Evolutionary conservation across 192 early-diverging fungal species (phyloP), one percentile per base, ranked within the genome.

Genomic region (Coemansia pectinata): DNA sequence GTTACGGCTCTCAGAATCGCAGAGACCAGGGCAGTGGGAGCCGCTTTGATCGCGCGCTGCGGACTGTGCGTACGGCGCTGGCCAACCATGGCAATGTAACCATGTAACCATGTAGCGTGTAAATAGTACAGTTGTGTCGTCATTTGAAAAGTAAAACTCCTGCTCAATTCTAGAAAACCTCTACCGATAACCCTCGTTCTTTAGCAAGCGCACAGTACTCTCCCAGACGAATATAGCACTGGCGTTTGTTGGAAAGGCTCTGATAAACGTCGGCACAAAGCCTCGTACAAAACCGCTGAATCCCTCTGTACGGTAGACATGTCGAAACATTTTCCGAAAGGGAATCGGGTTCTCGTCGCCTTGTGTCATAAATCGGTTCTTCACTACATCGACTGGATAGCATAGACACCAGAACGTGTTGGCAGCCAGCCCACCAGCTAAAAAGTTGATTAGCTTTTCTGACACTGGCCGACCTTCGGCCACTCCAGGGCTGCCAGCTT

Each of bases 221-320:
- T 98, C 95, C 86, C 92, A 96, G 2, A 92, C 90, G 47, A 96
- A 88, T 44, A 98, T 91, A n/a, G 94, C 95, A 25, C 91, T 91
- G 39, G 94, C 95, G 68, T 98, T 98, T 0, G 95, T 97, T 2
- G 96, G 96, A 78, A 98, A 98, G 3, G 92, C 89, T 33, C 97
- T 87, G 34, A 98, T 85, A 57, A 98, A 91, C 12, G 92, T 93
- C 12, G 95, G 95, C 12, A 91, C 60, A 73, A 97, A 97, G 25
- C 96, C 94, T 66, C 93, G 85, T 79, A 95, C 96, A 69, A 98
- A 98, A 6, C 95, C 96, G 45, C 72, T 71, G 12, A 93, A 31
- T 4, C 96, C 94, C 67, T 93, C 93, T 57, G 79, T 67, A 25
- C 70, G 67, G 41, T 78, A 74, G 38, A 87, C 72, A 45, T 81